Conservation (phyloP, 441 rosid species). For the Gossypium laxum region DNA sequence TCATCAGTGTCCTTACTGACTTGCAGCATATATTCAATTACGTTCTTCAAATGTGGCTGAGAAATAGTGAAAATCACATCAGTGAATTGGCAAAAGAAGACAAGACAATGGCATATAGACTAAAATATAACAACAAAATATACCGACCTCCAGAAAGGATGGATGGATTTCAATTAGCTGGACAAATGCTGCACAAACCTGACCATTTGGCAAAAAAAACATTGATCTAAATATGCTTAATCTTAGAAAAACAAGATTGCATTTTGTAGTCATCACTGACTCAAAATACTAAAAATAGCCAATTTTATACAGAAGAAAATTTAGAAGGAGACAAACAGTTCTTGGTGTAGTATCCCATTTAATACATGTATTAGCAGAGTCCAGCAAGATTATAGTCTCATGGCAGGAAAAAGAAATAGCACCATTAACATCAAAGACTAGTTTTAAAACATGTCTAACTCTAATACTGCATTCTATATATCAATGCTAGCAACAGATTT, state of each 20-base stretch:
- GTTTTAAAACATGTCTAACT: background rate
- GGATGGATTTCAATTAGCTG: conserved; percentile 86
- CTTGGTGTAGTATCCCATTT: background rate
- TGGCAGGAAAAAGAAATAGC: background rate
- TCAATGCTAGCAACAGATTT: background rate
- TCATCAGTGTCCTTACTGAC: conserved; percentile 83
- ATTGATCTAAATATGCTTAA: background rate
- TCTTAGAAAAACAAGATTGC: background rate
- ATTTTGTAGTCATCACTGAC: background rate
- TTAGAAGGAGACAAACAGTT: background rate
- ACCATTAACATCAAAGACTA: background rate
- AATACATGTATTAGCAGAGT: background rate
- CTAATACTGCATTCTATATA: background rate
- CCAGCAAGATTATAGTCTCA: background rate
- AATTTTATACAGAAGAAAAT: background rate
- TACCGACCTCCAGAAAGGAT: conserved; percentile 71
- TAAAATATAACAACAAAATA: conserved; percentile 14
- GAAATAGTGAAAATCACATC: conserved; percentile 16
- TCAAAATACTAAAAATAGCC: background rate
- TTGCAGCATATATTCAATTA: conserved; percentile 87
- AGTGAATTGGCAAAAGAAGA: background rate
- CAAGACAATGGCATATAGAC: background rate
- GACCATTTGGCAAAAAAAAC: conserved; percentile 9
- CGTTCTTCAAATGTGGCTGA: conserved; percentile 86
- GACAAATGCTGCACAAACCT: conserved; percentile 98